These are phyloP conservation scores for Ophiocordyceps camponoti-floridani DNA, from an alignment of 2,329 filamentous ascomycete genomes.

Conservation along the genomic window DNA sequence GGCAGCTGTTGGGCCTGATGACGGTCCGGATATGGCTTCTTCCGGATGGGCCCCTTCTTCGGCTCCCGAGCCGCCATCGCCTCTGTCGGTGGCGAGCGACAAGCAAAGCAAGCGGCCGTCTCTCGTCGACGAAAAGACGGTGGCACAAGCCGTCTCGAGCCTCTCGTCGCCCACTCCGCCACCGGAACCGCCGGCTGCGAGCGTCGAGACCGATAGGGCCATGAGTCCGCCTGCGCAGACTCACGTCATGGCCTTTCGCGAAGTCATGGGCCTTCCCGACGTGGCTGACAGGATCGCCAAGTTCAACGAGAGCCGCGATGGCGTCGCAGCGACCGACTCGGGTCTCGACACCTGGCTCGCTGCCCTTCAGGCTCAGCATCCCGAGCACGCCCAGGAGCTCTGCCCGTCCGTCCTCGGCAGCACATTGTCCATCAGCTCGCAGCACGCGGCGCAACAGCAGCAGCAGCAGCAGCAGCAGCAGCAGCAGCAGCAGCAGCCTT, in stretches of 20 bases:
- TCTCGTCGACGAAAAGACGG: constrained; percentile 25
- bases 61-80: constrained; percentile 21
- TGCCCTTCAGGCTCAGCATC: constrained; percentile 23
- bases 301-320: constrained; percentile 53
- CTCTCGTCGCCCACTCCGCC: constrained; percentile 17
- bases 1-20: neutral
- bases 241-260: constrained; percentile 43
- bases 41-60: constrained; percentile 1
- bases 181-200: constrained; percentile 19
- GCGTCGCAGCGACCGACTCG: constrained; percentile 55
- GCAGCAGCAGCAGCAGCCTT: constrained; percentile 21
- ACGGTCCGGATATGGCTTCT: neutral
- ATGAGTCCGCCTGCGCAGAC: constrained; percentile 2
- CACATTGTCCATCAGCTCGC: constrained; percentile 8
- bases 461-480: constrained; percentile 8
- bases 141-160: constrained; percentile 16
- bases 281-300: constrained; percentile 51
- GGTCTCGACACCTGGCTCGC: constrained; percentile 47
- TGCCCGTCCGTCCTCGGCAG: constrained; percentile 5
- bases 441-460: constrained; percentile 6
- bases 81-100: constrained; percentile 20
- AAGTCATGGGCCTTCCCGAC: constrained; percentile 55
- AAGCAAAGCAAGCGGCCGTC: constrained; percentile 16
- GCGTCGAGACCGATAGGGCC: constrained; percentile 3
- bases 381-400: constrained; percentile 25